These are phyloP conservation scores for Erigeron philadelphicus DNA, from an alignment of 140 eudicot genomes.

Conservation along the genomic window DNA sequence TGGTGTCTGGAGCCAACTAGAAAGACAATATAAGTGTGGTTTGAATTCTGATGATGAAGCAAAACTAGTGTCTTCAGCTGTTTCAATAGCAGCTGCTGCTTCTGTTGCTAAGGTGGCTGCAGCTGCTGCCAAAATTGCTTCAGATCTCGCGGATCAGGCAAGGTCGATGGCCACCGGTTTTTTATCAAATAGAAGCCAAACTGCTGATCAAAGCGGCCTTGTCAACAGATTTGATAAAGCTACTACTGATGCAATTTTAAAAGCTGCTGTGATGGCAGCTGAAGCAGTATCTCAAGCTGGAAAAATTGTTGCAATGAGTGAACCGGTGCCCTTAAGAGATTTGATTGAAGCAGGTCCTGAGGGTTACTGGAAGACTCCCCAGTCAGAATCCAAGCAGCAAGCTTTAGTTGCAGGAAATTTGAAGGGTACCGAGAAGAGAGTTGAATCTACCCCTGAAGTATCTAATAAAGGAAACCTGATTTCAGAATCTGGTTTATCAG, in stretches of 20 bases:
- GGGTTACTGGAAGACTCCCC: constrained; percentile 56
- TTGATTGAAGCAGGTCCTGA: constrained; percentile 68
- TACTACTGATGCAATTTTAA: constrained; percentile 67
- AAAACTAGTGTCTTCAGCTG: constrained; percentile 77
- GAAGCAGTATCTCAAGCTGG: constrained; percentile 96
- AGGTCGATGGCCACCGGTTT: constrained; percentile 73
- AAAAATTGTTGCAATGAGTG: constrained; percentile 68
- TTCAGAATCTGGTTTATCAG: constrained; percentile 14
- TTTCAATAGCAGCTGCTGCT: constrained; percentile 80
- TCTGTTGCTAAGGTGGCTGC: constrained; percentile 98
- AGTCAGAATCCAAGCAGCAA: constrained; percentile 17
- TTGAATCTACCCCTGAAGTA: constrained; percentile 30
- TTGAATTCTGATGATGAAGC: constrained; percentile 52
- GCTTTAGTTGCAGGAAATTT: constrained; percentile 18
- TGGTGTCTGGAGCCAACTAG: constrained; percentile 66
- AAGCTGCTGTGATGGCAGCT: constrained; percentile 93
- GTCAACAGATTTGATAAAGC: constrained; percentile 24
- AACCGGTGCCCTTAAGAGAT: constrained; percentile 50
- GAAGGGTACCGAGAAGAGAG: constrained; percentile 20
- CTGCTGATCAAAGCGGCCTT: constrained; percentile 15
- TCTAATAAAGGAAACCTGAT: constrained; percentile 24
- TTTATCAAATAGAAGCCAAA: constrained; percentile 23
- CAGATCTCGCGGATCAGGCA: constrained; percentile 68
- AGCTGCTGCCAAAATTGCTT: constrained; percentile 83
- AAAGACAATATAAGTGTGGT: constrained; percentile 47